These are phyloP conservation scores for Rhodotorula paludigena DNA, from an alignment of 768 basidiomycete genomes.

Conservation along the genomic window DNA sequence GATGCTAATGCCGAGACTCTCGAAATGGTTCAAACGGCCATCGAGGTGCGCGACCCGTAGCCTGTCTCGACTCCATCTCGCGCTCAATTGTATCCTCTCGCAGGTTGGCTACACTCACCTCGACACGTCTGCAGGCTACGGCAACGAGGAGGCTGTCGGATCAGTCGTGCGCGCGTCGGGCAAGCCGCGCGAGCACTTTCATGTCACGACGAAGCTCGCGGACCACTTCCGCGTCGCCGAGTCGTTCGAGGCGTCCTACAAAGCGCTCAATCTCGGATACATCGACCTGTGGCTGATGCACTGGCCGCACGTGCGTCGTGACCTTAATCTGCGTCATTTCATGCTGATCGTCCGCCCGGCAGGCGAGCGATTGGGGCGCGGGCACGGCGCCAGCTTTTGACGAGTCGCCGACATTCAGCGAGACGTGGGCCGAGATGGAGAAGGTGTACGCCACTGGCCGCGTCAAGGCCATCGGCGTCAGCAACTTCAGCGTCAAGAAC, in stretches of 20 bases:
- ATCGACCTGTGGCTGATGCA: conserved; percentile 53
- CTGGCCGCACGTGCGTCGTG: conserved; percentile 49
- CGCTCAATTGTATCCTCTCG: not conserved
- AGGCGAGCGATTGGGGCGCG: conserved; percentile 34
- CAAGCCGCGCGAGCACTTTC: conserved; percentile 53
- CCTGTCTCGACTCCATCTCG: not conserved
- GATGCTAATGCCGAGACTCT: conserved; percentile 47
- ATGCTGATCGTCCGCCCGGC: not conserved
- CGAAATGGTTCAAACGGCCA: not conserved
- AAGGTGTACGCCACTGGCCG: conserved; percentile 50
- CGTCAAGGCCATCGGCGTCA: conserved; percentile 71
- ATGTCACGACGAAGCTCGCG: conserved; percentile 54
- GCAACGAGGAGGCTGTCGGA: conserved; percentile 54
- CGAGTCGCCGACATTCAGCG: conserved; percentile 47
- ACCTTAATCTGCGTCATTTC: not conserved
- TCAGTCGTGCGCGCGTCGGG: conserved; percentile 51
- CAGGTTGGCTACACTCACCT: conserved; percentile 54
- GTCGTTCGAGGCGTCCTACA: conserved; percentile 52
- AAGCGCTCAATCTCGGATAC: conserved; percentile 52
- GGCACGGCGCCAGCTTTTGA: conserved; percentile 39
- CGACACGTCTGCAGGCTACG: conserved; percentile 48
- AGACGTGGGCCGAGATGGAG: conserved; percentile 52
- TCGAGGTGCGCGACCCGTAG: not conserved
- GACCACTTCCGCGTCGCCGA: conserved; percentile 45
- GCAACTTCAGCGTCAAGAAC: conserved; percentile 66